A percentile compares a stretch with the other conserved stretches of the same genome.
phyloP scores from a whole-genome alignment of 164 flowering plant species.

The Tinospora cordifolia region DNA sequence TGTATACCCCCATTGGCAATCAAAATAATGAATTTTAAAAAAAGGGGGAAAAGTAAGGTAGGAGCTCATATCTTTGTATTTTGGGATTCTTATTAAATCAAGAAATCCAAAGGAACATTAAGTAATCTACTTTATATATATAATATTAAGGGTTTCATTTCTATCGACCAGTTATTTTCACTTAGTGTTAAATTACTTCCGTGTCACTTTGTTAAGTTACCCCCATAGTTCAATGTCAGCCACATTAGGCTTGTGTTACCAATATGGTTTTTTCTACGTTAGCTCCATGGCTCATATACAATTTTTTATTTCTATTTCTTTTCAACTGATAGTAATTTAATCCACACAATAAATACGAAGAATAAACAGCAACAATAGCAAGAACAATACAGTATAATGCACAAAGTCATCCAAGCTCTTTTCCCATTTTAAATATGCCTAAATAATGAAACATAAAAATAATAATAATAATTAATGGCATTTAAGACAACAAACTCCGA shows the following conservation, averaged over 20 bases:
- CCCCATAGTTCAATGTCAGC: neutral
- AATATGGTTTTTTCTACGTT: neutral
- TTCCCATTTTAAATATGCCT: conserved; percentile 1
- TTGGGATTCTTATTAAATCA: no score
- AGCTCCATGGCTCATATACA: neutral
- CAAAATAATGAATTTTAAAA: no score
- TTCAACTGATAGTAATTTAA: neutral
- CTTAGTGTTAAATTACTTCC: neutral
- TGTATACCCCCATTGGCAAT: no score
- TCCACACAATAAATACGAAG: neutral
- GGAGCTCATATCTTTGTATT: no score
- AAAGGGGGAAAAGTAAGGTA: no score
- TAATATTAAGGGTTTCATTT: no score
- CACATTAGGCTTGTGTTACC: neutral
- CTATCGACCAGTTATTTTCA: neutral
- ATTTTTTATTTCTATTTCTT: neutral
- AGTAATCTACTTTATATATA: no score
- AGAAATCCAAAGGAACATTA: no score
- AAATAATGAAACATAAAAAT: neutral
- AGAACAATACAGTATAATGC: neutral
- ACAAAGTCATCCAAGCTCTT: neutral
- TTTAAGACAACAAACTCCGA: neutral
- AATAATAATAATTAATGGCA: no score
- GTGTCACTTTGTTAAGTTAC: neutral
- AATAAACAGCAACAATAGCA: neutral